Base-by-base conservation (phyloP, 202 grass and related monocot species). In the Musa balbisiana region DNA sequence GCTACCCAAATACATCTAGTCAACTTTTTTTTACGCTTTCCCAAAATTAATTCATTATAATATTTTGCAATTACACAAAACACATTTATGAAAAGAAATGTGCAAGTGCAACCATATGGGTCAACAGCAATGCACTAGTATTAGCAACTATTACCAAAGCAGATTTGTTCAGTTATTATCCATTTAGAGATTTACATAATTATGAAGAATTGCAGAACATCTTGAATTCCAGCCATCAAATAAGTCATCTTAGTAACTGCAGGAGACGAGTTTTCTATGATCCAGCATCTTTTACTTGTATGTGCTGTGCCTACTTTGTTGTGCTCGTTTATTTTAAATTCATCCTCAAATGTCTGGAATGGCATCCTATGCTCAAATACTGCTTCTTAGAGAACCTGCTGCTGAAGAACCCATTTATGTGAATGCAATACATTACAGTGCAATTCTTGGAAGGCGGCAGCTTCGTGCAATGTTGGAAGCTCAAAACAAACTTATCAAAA, bases 351-450 rank as follows among this genome's bases (percentile, higher is more conserved):
- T 70, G 1, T 15, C 67, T 49, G 67, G 67, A 51, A 70, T 51
- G n/a, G 10, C 67, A 21, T 51, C 67, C 29, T 43, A 14, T 19
- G 8, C 55, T 60, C 26, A 26, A 19, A 17, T 49, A 21, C 52
- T 52, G 12, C 55, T 56, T 3, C 55, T 52, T 21, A 16, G 11
- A 49, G 25, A 59, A 49, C 54, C 53, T 50, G 55, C 55, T 43
- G 16, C 55, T 17, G 54, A 59, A 59, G 29, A 51, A 70, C 67
- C 67, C 3, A 70, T 70, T 51, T 52, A 70, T 51, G 67, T 70
- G 16, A 70, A 70, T 52, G 67, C 67, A 70, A 70, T 51, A 70
- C 67, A 70, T 21, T 70, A 70, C 9, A 21, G 14, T 22, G 67
- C 43, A 21, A 51, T 70, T 11, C 67, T 70, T 8, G 14, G 67